These are phyloP conservation scores for Colletotrichum sp. DNA, from an alignment of 2,329 filamentous ascomycete genomes.

Conservation along the genomic window DNA sequence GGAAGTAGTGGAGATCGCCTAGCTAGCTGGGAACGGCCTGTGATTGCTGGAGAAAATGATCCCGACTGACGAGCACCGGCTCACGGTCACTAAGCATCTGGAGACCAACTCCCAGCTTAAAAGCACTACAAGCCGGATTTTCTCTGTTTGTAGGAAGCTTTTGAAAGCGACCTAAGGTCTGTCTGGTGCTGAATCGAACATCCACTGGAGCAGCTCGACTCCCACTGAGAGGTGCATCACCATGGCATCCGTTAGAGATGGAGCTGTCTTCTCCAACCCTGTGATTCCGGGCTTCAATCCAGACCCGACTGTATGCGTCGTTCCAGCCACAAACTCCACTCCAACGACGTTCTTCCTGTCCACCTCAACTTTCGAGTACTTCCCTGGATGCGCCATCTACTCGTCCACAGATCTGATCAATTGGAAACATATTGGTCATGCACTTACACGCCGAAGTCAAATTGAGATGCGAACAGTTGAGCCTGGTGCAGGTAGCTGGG, in stretches of 20 bases:
- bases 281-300: conserved; percentile 66
- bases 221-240: neutral
- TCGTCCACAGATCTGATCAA: conserved; percentile 57
- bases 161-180: neutral
- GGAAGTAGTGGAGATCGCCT: neutral
- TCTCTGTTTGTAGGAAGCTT: neutral
- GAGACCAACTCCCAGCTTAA: neutral
- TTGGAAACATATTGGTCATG: conserved; percentile 58
- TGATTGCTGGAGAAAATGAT: conserved; percentile 21
- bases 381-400: conserved; percentile 66
- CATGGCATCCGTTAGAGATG: neutral
- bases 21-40: neutral
- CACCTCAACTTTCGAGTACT: conserved; percentile 68
- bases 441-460: conserved; percentile 54
- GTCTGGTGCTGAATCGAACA: neutral
- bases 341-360: conserved; percentile 57
- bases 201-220: neutral
- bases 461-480: conserved; percentile 57
- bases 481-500: conserved; percentile 55
- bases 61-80: neutral
- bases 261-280: conserved; percentile 48
- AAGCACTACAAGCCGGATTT: neutral
- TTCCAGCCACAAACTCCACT: conserved; percentile 30
- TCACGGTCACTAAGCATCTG: neutral
- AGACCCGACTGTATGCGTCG: conserved; percentile 56